These are phyloP conservation scores for Hericium alpestre DNA, from an alignment of 768 basidiomycete species.

Conservation along the genomic window DNA sequence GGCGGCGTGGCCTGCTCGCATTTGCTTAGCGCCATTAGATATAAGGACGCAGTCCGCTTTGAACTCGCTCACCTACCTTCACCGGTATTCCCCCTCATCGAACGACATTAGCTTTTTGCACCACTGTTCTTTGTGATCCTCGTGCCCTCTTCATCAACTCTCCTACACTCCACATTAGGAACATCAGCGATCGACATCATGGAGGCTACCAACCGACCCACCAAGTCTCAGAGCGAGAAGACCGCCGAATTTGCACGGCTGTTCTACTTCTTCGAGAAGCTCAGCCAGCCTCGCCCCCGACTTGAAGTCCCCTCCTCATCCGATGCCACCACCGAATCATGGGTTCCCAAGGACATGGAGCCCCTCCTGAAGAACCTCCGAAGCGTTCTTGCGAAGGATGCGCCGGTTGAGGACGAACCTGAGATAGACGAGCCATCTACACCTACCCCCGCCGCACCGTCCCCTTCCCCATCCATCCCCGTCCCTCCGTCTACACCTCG, in stretches of 20 bases:
- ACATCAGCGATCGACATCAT: no score
- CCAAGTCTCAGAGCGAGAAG: slow-evolving; percentile 1
- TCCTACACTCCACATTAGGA: no score
- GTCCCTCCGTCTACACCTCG: neutral
- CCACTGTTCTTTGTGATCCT: no score
- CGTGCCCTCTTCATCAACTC: no score
- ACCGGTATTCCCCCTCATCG: no score
- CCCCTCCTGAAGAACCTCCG: slow-evolving; percentile 11
- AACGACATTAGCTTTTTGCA: no score
- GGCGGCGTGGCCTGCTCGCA: no score
- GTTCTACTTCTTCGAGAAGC: slow-evolving; percentile 14
- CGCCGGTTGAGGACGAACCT: neutral
- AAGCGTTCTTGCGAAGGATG: slow-evolving; percentile 9
- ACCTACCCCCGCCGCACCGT: neutral
- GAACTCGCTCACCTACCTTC: no score
- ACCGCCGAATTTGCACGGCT: slow-evolving; percentile 12
- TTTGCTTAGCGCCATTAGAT: no score
- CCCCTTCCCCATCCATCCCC: neutral
- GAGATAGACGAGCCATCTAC: slow-evolving; percentile 1
- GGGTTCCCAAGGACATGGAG: slow-evolving; percentile 12
- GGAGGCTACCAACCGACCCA: neutral
- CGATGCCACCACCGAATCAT: neutral
- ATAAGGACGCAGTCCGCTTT: no score
- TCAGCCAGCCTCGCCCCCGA: slow-evolving; percentile 7
- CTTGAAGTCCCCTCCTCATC: neutral